phyloP scores from a whole-genome alignment of 2,329 filamentous ascomycete genomes.

The Fusarium longipes region DNA sequence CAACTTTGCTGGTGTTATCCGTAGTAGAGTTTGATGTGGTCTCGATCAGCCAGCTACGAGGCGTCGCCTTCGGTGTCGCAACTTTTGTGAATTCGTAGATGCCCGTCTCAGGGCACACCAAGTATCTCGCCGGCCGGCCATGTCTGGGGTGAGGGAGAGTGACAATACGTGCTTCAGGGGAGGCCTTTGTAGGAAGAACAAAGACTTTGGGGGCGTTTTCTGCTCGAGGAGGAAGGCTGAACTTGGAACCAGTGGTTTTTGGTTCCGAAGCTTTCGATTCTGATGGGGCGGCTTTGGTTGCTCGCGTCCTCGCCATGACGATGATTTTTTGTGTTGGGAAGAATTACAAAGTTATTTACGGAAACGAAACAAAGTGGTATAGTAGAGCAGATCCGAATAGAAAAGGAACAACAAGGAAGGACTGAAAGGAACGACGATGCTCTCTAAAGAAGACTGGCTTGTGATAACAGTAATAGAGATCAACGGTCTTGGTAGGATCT shows the following conservation, averaged over 20 bases:
- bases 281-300: constrained; percentile 52
- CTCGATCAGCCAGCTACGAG: constrained; percentile 72
- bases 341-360: background rate
- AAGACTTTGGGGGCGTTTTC: constrained; percentile 66
- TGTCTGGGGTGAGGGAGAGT: constrained; percentile 70
- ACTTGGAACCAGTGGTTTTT: constrained; percentile 52
- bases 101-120: constrained; percentile 70
- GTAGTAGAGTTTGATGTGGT: constrained; percentile 26
- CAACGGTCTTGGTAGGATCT: constrained; percentile 5
- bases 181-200: constrained; percentile 68
- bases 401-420: background rate
- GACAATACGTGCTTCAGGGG: constrained; percentile 66
- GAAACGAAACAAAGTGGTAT: background rate
- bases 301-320: constrained; percentile 63
- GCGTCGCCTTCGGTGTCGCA: constrained; percentile 62
- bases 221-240: constrained; percentile 55
- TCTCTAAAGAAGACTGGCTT: constrained; percentile 1
- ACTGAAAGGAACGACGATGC: background rate
- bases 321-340: background rate
- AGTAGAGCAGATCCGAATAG: background rate
- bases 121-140: constrained; percentile 66
- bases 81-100: constrained; percentile 74
- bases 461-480: background rate
- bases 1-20: constrained; percentile 34
- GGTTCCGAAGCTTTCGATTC: constrained; percentile 45